Percentiles rank a stretch among this genome's conserved stretches.
phyloP scores from a whole-genome alignment of 2,329 filamentous ascomycete species.

The Metarhizium rileyi region DNA sequence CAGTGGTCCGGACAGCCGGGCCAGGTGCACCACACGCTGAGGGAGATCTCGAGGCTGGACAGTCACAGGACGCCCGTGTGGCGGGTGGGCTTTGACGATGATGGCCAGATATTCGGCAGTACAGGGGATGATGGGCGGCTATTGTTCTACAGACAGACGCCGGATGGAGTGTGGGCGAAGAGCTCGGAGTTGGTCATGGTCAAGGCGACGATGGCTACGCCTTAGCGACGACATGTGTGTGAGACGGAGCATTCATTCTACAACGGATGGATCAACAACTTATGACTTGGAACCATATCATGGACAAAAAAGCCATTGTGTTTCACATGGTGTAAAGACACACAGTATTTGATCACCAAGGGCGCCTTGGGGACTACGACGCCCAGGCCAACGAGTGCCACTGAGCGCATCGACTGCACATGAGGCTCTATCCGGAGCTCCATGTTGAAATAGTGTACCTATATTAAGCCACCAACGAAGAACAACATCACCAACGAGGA shows the following conservation, averaged over 20 bases:
- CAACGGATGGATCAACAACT: not conserved
- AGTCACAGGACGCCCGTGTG: slow-evolving; percentile 63
- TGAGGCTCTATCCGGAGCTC: too few relatives aligned
- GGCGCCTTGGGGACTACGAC: too few relatives aligned
- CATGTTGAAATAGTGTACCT: too few relatives aligned
- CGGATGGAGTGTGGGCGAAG: slow-evolving; percentile 48
- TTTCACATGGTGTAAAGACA: not conserved
- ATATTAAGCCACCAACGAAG: not conserved
- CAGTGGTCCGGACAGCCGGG: slow-evolving; percentile 50
- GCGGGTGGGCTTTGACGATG: slow-evolving; percentile 61
- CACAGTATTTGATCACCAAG: too few relatives aligned
- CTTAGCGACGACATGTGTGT: slow-evolving; percentile 17
- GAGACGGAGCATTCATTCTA: not conserved
- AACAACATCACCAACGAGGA: not conserved
- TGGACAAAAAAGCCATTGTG: not conserved
- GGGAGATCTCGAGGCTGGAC: slow-evolving; percentile 57
- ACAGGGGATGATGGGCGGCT: slow-evolving; percentile 67
- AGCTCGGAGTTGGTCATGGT: slow-evolving; percentile 50
- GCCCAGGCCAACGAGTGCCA: not conserved
- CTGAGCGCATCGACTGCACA: not conserved
- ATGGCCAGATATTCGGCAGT: slow-evolving; percentile 64
- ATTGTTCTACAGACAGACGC: slow-evolving; percentile 50
- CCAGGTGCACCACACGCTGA: slow-evolving; percentile 53
- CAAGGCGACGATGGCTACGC: slow-evolving; percentile 42
- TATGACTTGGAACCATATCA: not conserved